These are phyloP conservation scores for Jatropha podagrica DNA, from an alignment of 441 rosid genomes.

Conservation along the genomic window DNA sequence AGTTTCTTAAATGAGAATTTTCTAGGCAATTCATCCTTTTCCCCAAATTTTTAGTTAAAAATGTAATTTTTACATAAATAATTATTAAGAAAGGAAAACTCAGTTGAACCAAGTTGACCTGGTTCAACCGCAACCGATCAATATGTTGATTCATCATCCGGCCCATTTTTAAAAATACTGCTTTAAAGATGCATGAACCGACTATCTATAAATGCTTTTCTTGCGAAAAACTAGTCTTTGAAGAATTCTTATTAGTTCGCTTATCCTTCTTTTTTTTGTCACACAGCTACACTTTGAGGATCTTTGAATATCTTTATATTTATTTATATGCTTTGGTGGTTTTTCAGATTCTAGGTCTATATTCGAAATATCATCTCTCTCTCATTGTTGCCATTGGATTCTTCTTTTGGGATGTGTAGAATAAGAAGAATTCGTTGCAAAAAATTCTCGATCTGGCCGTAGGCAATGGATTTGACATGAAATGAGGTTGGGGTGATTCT, in stretches of 20 bases:
- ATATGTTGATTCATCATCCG: too few species aligned
- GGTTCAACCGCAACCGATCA: too few species aligned
- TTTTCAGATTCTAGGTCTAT: slow-evolving; percentile 67
- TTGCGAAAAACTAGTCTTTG: slow-evolving; percentile 71
- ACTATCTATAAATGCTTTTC: too few species aligned
- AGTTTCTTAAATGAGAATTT: too few species aligned
- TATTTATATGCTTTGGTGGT: slow-evolving; percentile 61
- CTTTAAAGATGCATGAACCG: too few species aligned
- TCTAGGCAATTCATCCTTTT: too few species aligned
- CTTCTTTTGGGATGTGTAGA: slow-evolving; percentile 33
- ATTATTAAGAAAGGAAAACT: too few species aligned
- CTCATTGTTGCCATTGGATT: slow-evolving; percentile 63
- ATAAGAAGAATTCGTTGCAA: slow-evolving; percentile 13
- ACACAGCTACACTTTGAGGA: slow-evolving; percentile 71
- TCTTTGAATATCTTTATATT: slow-evolving; percentile 67
- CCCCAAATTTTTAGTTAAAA: too few species aligned
- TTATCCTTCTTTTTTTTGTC: slow-evolving; percentile 67
- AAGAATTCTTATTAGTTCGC: slow-evolving; percentile 63
- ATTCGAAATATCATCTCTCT: slow-evolving; percentile 68
- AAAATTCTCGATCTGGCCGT: slow-evolving; percentile 21
- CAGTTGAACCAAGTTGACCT: too few species aligned
- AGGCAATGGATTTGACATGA: slow-evolving; percentile 3
- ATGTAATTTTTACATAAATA: too few species aligned
- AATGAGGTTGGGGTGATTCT: slow-evolving; percentile 2
- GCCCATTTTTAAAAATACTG: too few species aligned